Evolutionary conservation across 192 early-diverging fungal species (phyloP).

Genomic region (Entrophospora sp.): DNA sequence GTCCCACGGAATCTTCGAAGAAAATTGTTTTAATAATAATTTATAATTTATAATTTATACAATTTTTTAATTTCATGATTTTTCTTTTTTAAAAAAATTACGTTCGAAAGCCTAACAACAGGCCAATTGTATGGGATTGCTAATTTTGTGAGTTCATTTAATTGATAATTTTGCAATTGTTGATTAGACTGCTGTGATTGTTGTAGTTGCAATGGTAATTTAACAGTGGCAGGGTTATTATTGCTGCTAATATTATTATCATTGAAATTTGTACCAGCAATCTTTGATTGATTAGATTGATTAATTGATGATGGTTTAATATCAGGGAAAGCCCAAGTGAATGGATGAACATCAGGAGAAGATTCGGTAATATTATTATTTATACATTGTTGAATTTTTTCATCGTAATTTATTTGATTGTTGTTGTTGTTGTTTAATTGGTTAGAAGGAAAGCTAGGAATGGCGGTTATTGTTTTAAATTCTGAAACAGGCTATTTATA

Average conservation of each 20-base stretch:
- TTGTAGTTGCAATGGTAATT: background rate
- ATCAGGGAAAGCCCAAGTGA: background rate
- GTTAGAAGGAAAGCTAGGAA: background rate
- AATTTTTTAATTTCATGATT: too few species aligned
- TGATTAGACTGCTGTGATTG: background rate
- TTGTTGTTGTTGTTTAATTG: too few species aligned
- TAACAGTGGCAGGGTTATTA: background rate
- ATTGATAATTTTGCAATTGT: background rate
- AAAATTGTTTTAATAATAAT: too few species aligned
- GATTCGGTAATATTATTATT: background rate
- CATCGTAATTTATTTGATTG: too few species aligned
- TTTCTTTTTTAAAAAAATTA: too few species aligned
- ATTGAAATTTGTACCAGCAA: background rate
- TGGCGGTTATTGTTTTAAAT: background rate
- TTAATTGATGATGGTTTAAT: background rate
- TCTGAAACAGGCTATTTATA: background rate
- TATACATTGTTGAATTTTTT: background rate
- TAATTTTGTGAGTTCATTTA: conserved; percentile 13
- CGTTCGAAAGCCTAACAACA: conserved; percentile 9
- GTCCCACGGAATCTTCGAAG: conserved; percentile 50
- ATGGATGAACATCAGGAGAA: background rate
- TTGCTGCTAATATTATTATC: too few species aligned
- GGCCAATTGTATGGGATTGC: conserved; percentile 9
- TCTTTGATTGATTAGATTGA: background rate
- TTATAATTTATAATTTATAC: too few species aligned